Base-by-base conservation (phyloP, 805 yeast species). In the Naumovozyma castellii region DNA sequence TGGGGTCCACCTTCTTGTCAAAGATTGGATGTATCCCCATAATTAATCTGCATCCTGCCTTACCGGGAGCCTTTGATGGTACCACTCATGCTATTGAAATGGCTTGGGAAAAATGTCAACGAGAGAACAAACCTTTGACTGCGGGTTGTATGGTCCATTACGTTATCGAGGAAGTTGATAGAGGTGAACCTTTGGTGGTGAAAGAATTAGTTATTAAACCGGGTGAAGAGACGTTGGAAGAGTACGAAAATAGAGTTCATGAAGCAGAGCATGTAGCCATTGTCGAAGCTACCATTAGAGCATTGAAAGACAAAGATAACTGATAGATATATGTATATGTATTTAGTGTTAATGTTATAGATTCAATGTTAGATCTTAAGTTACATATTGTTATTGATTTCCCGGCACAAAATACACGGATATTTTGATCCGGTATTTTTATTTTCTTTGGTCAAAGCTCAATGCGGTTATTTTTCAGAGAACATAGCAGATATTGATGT, bases 121-220 rank as follows among this genome's bases (percentile, higher is more conserved):
- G 76, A 19, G 34, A 43, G 2, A 43, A 44, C 10, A 42, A 48
- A 30, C 95, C 95, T 6, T 72, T 76, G 48, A 75, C 79, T 38
- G 95, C 94, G 13, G 98, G 98, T 2, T 84, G 92, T 39, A 92
- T 92, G 98, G 84, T 92, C 34, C 98, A 92, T 66, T 76, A 82
- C 55, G 97, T 92, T n/a, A 88, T 92, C 50, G 84, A 87, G 36
- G 95, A 84, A 53, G 98, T 92, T 5, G 98, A 92, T 61, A 78
- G 80, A 50, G 98, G 98, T 18, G 82, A 80, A 50, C 97, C 98
- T 2, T 62, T 92, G 32, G 64, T 92, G 13, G 88, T 92, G 10
- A 82, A 78, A 54, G 86, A 88, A 57, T 61, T 92, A 28, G 80
- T 75, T 3, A 72, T 90, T 32, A 62, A 63, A 15, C 78, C 79